Conservation (phyloP, 2,329 filamentous ascomycete genomes). For the Cladosporium sp. region DNA sequence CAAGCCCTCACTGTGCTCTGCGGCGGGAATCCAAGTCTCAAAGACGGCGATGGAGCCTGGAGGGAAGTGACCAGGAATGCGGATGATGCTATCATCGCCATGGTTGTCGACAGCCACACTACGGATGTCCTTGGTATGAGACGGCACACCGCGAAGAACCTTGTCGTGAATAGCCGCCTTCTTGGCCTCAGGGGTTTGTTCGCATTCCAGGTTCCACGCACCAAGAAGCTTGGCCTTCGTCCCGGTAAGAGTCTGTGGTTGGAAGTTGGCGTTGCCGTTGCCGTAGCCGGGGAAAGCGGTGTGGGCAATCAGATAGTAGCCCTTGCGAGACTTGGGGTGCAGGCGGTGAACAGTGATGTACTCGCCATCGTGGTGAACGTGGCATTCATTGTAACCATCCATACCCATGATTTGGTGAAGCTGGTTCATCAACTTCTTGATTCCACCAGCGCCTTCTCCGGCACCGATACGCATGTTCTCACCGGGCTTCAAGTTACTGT, state of each 20-base stretch:
- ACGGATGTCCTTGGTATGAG: constrained; percentile 67
- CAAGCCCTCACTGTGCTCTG: constrained; percentile 76
- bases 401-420: constrained; percentile 95
- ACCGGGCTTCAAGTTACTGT: constrained; percentile 49
- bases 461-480: constrained; percentile 58
- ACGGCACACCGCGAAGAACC: constrained; percentile 76
- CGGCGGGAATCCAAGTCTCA: constrained; percentile 89
- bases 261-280: constrained; percentile 74
- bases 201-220: constrained; percentile 88
- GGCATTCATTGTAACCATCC: constrained; percentile 89
- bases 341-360: constrained; percentile 96
- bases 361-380: constrained; percentile 93
- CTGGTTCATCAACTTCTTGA: constrained; percentile 90
- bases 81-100: constrained; percentile 71
- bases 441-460: constrained; percentile 77
- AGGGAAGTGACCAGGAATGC: constrained; percentile 75
- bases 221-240: constrained; percentile 83
- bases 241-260: constrained; percentile 72
- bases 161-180: constrained; percentile 63
- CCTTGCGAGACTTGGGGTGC: constrained; percentile 85
- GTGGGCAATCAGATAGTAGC: constrained; percentile 92
- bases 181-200: constrained; percentile 66
- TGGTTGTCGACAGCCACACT: constrained; percentile 69
- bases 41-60: constrained; percentile 93
- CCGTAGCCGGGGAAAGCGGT: constrained; percentile 92